Evolutionary conservation across 2,329 filamentous ascomycete genomes (phyloP), one percentile per base, ranked within the genome.

Genomic region (Cadophora sp.): DNA sequence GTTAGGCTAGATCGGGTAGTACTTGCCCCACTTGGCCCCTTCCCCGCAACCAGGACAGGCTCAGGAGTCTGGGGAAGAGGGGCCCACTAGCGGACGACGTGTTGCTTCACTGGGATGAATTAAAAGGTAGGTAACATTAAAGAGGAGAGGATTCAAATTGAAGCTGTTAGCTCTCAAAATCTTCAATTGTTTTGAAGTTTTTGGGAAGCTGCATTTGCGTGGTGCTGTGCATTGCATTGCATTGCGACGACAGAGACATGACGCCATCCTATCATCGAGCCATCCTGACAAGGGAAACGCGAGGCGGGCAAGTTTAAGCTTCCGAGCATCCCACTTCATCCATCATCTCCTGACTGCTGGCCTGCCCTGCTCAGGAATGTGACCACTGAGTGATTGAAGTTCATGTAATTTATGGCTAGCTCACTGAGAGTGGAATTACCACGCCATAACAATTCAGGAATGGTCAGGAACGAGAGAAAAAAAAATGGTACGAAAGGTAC

Each of bases 1-100:
- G n/a, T n/a, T n/a, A n/a, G n/a, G 37, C 59, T 34, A 27, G 9
- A 62, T 62, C 59, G 43, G 59, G 59, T 50, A 62, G 37, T 14
- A 62, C 2, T 31, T 48, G 40, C 59, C 59, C 59, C 59, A 62
- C 59, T 31, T 62, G 40, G 43, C 40, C 34, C 24, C 16, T 62
- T 50, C 37, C 59, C 40, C 59, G 40, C 59, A 40, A 43, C n/a
- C 43, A 48, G 43, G 37, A 40, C 34, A 29, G 51, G 51, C 26
- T n/a, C 51, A 9, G 26, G 14, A 55, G 51, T 55, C 56, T 59
- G 56, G 56, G 56, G 56, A 59, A 59, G 56, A 59, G 56, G 55
- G 56, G 56, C 27, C 22, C 34, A 34, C 56, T 59, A 59, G 31
- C 26, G 19, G 51, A 31, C 27, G 26, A 19, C 22, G 22, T 55